phyloP scores from a whole-genome alignment of 306 rosid species.

The Trichosanthes truncata region DNA sequence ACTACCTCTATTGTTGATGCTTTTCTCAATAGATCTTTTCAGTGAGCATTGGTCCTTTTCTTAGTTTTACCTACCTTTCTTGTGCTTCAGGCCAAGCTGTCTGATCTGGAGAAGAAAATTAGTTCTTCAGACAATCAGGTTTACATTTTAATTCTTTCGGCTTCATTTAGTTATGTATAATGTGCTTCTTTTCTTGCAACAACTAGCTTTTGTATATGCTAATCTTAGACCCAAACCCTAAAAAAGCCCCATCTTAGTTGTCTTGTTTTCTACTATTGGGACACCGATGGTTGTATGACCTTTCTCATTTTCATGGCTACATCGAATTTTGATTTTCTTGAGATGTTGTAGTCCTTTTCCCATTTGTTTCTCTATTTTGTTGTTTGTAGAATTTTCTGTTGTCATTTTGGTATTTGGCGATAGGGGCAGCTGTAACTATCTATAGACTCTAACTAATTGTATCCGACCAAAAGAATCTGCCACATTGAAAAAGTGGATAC shows the following conservation, averaged over 20 bases:
- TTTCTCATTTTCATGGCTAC: background rate
- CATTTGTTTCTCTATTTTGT: background rate
- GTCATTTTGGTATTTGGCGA: background rate
- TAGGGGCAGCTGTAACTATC: background rate
- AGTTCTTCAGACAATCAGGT: constrained; percentile 48
- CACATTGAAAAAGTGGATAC: background rate
- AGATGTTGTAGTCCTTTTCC: background rate
- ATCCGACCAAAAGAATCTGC: background rate
- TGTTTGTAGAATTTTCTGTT: background rate
- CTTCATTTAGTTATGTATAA: background rate
- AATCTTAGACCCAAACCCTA: background rate
- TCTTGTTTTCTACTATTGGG: background rate
- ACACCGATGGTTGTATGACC: background rate
- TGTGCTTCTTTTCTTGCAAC: background rate
- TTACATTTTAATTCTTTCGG: constrained; percentile 2
- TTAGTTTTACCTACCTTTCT: constrained; percentile 3
- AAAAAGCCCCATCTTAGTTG: background rate
- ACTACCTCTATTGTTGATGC: background rate
- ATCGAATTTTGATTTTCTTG: background rate
- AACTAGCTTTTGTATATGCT: background rate
- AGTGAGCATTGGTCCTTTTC: background rate
- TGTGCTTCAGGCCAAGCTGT: constrained; percentile 46
- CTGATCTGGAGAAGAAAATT: constrained; percentile 48
- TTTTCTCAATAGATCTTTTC: background rate
- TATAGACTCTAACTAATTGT: background rate